Evolutionary conservation across 1,284 basidiomycete species (phyloP), one percentile per base, ranked within the genome.

Genomic region (Trametes hirsuta): DNA sequence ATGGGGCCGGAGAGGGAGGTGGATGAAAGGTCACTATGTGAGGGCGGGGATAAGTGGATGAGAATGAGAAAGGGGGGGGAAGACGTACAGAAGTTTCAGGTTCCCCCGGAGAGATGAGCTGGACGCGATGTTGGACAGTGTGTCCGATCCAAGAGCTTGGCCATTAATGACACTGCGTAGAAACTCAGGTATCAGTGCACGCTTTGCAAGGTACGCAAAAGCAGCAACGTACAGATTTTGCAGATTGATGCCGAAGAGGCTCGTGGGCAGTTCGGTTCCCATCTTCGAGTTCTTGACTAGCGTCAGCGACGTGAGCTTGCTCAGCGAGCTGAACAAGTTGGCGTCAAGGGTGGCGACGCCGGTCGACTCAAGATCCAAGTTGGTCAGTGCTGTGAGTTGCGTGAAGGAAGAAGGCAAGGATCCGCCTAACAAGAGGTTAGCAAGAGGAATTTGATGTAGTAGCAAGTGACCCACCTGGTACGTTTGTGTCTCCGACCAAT

Each of bases 361-460:
- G 2, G 83, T 84, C 1, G 78, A 76, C 68, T 83, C 76, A 5
- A 83, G 68, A 58, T 81, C 74, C n/a, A 83, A 69, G 14, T 69
- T 74, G 34, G 71, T 68, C 15, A 84, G 72, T 9, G 69, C 66
- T 9, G 75, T 75, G 59, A 83, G 68, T 24, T 77, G 76, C 3
- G 69, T 66, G 57, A 83, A 76, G 3, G 73, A 71, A 14, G 66
- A 60, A 8, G 79, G 78, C 14, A 82, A 66, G 14, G 75, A 68
- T 34, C 81, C 82, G 53, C 74, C 79, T 81, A 63, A n/a, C 42
- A 30, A 42, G 53, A 34, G 24, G 57, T 52, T 4, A 41, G 34
- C 21, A 21, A 10, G 8, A 35, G 2, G 35, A 46, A 34, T 46
- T 18, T 12, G 37, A 51, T 46, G 22, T 40, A 18, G 18, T 25